Evolutionary conservation across 768 basidiomycete genomes (phyloP).

Genomic region (Saitozyma podzolica): DNA sequence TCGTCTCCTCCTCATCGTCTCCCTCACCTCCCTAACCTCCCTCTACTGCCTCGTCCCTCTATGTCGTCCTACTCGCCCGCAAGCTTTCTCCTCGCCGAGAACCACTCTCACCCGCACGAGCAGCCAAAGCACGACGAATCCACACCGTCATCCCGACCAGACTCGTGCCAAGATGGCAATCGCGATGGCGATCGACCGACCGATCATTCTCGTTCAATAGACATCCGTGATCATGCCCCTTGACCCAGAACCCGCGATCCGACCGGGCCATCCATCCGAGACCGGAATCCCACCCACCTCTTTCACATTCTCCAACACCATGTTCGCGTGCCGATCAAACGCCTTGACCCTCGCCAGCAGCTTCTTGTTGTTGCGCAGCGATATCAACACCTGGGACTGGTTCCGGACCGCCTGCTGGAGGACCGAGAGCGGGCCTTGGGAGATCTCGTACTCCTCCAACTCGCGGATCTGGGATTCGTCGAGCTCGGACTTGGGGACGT

Average conservation of each 20-base stretch:
- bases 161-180: neutral
- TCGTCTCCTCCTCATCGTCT: too few relatives aligned
- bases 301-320: conserved; percentile 98
- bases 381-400: conserved; percentile 95
- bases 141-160: too few relatives aligned
- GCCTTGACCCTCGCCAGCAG: conserved; percentile 83
- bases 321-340: conserved; percentile 97
- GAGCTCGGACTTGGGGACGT: conserved; percentile 93
- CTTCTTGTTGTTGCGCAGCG: conserved; percentile 97
- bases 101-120: neutral
- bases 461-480: conserved; percentile 95
- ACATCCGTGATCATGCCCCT: too few relatives aligned
- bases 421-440: conserved; percentile 62
- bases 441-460: conserved; percentile 97
- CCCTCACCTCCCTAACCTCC: too few relatives aligned
- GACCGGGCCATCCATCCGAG: too few relatives aligned
- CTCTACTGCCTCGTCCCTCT: too few relatives aligned
- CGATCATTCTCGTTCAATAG: too few relatives aligned
- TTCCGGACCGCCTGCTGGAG: conserved; percentile 92
- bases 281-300: conserved; percentile 63
- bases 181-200: too few relatives aligned
- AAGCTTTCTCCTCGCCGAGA: neutral
- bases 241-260: too few relatives aligned
- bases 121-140: neutral
- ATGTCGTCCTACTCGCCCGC: too few relatives aligned